phyloP scores from a whole-genome alignment of 306 rosid genomes.

The Biancaea sappan region DNA sequence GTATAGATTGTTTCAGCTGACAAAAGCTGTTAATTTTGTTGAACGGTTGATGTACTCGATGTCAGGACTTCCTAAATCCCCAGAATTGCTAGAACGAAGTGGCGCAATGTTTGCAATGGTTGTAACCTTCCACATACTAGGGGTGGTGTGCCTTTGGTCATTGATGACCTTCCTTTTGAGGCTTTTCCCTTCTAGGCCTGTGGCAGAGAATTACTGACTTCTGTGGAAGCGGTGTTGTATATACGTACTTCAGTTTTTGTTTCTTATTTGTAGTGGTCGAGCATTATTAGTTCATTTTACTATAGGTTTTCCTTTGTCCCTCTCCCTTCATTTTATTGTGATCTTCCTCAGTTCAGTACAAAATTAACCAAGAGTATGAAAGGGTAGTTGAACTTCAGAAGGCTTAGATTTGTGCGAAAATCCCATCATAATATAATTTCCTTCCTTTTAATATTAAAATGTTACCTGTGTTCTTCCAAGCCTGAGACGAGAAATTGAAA shows the following conservation, averaged over 20 bases:
- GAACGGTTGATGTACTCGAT: conserved; percentile 59
- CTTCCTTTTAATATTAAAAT: neutral
- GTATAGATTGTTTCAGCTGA: conserved; percentile 77
- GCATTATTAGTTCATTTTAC: neutral
- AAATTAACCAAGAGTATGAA: neutral
- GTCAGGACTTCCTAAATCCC: conserved; percentile 54
- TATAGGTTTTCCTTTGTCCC: neutral
- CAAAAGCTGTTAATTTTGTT: conserved; percentile 67
- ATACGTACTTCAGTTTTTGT: neutral
- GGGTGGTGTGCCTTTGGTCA: conserved; percentile 68
- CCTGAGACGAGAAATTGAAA: no score
- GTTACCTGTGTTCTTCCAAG: no score
- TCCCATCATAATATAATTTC: neutral
- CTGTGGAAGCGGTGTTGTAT: neutral
- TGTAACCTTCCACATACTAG: conserved; percentile 48
- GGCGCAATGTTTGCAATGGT: conserved; percentile 68
- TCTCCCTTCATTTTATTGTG: neutral
- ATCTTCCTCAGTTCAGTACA: neutral
- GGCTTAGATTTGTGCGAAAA: neutral
- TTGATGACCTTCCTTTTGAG: conserved; percentile 81
- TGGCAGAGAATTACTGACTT: conserved; percentile 78
- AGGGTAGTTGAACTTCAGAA: neutral
- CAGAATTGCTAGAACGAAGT: conserved; percentile 57
- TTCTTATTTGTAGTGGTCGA: no score
- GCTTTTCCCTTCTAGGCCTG: conserved; percentile 93